Evolutionary conservation across 257 asterid genomes (phyloP), one percentile per base, ranked within the genome.

Genomic region (Gentiana macrophylla): DNA sequence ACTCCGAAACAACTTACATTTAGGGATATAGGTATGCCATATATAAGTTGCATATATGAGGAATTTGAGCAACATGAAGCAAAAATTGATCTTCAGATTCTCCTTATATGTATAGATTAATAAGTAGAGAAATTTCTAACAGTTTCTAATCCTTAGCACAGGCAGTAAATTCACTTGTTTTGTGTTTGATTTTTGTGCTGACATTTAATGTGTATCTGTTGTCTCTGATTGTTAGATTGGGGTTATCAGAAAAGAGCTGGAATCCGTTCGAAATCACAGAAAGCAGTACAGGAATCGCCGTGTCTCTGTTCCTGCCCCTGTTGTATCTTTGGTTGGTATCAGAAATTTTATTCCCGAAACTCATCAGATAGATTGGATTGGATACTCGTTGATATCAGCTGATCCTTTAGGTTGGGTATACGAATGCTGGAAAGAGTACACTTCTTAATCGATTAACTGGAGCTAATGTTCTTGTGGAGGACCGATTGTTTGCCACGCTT

Each of bases 371-470:
- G 36, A 47, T 35, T 55, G 51, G 24, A 24, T 34, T 50, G 49
- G 38, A 52, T 41, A 52, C 47, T 54, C 47, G 48, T 34, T 37
- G 24, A 33, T 57, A 45, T 36, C 36, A 59, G 53, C 57, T 55
- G 53, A 44, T 67, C 53, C 12, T 72, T 63, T 77, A 90, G 98
- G 96, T 87, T 76, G 96, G 98, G 51, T 91, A 91, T 79, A 91
- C 98, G 55, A 91, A 91, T 73, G 94, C 98, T 59, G 96, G 98
- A 62, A 91, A 91, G 88, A 91, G 98, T 72, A 91, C 96, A 41
- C 87, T 91, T 49, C 70, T 91, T 55, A 91, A 91, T 64, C 79
- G 64, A 61, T 71, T 91, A 77, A 91, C 96, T 0, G 98, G 98
- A 61, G 94, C 98, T 32, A 77, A 80, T 60, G 96, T 91, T 73